A percentile compares a stretch with the other conserved stretches of the same genome.
These are phyloP conservation scores for Talaromyces piceae DNA, from an alignment of 2,329 filamentous ascomycete species.

Conservation along the genomic window DNA sequence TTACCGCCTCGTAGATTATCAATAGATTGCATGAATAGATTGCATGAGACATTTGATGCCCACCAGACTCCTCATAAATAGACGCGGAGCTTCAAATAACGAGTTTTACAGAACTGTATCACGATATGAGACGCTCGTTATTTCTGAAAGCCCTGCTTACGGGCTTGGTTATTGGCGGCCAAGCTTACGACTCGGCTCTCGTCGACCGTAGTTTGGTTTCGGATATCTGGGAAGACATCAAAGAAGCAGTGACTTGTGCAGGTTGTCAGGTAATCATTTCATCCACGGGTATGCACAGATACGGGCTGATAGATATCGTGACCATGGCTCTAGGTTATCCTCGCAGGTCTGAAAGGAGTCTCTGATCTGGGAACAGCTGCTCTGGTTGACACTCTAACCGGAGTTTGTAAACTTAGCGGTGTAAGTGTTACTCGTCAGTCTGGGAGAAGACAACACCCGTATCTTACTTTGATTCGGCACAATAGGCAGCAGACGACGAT, in stretches of 20 bases:
- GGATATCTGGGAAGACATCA: conserved; percentile 22
- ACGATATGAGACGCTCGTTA: background rate
- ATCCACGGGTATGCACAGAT: too few species aligned
- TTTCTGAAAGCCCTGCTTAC: background rate
- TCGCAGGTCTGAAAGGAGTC: conserved; percentile 37
- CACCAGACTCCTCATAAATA: background rate
- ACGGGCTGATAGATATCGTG: background rate
- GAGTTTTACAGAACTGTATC: too few species aligned
- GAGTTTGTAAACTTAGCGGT: conserved; percentile 28
- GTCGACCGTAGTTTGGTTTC: background rate
- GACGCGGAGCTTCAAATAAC: background rate
- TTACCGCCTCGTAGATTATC: too few species aligned
- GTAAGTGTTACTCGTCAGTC: conserved; percentile 14
- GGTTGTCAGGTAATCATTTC: conserved; percentile 20
- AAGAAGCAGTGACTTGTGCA: conserved; percentile 21
- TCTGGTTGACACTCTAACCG: conserved; percentile 34
- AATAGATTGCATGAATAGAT: too few species aligned
- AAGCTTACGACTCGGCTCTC: background rate
- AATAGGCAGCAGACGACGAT: conserved; percentile 44
- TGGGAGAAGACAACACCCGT: background rate
- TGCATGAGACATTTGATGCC: background rate
- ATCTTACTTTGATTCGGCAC: background rate
- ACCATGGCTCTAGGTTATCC: conserved; percentile 19
- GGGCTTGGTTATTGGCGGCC: background rate
- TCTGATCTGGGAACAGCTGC: conserved; percentile 37